A percentile compares a stretch with the other conserved stretches of the same genome.
Evolutionary conservation across 164 flowering plant genomes (phyloP).

Genomic region (Chloranthus sessilifolius): DNA sequence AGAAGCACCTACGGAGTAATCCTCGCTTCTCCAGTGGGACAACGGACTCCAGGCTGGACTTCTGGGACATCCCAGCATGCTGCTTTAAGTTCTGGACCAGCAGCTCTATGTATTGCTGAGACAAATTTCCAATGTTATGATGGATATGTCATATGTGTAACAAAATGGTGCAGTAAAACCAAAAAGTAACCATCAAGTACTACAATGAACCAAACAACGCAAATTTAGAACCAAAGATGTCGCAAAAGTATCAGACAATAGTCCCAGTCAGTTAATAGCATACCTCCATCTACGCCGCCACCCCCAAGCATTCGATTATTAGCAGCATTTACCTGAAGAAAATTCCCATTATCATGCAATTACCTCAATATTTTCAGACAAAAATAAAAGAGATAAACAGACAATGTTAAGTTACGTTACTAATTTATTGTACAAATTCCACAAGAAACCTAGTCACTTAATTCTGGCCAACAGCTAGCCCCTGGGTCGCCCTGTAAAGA

Average conservation of each 20-base stretch:
- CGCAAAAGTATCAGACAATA: too few species aligned
- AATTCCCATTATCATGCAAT: neutral
- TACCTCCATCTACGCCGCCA: slow-evolving; percentile 99
- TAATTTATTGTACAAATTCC: neutral
- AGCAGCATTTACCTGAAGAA: slow-evolving; percentile 87
- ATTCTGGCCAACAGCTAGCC: too few species aligned
- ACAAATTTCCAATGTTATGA: slow-evolving; percentile 14
- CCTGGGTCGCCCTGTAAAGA: too few species aligned
- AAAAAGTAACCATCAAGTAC: too few species aligned
- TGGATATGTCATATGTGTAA: neutral
- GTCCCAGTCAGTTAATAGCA: too few species aligned
- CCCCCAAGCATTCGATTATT: slow-evolving; percentile 94
- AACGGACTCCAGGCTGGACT: slow-evolving; percentile 79
- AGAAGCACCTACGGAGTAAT: slow-evolving; percentile 63
- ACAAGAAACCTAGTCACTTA: neutral
- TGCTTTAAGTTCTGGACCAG: slow-evolving; percentile 75
- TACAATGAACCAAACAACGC: too few species aligned
- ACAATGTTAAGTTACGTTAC: neutral
- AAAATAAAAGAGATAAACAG: neutral
- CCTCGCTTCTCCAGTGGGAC: slow-evolving; percentile 96
- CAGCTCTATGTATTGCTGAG: slow-evolving; percentile 91
- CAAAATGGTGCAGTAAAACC: too few species aligned
- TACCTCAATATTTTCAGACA: neutral
- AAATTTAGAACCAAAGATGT: too few species aligned
- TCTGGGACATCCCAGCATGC: slow-evolving; percentile 77